Conservation (phyloP, 495 filamentous ascomycete genomes). For the Sordaria brevicollis region DNA sequence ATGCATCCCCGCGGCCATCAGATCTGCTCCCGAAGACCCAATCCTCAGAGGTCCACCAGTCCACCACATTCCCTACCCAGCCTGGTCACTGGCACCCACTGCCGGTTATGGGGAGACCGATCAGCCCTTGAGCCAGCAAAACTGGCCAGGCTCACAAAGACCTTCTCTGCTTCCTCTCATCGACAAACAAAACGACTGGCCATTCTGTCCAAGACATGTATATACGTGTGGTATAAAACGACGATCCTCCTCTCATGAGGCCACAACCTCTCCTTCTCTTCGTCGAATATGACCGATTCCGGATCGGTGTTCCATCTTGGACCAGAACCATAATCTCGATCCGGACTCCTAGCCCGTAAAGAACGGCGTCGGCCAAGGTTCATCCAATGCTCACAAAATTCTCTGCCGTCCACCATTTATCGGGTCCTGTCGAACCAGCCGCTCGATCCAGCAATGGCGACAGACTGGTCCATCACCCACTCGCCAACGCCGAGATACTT, state of each 20-base stretch:
- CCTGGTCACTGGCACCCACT: neutral
- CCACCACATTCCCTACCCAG: neutral
- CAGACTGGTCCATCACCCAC: slow-evolving; percentile 96
- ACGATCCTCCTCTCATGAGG: neutral
- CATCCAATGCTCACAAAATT: neutral
- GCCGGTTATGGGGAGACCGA: neutral
- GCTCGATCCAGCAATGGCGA: slow-evolving; percentile 78
- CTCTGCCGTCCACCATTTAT: slow-evolving; percentile 29
- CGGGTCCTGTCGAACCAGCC: slow-evolving; percentile 82
- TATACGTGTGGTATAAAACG: neutral
- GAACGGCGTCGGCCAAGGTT: neutral
- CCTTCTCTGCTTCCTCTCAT: neutral
- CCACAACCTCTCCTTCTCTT: neutral
- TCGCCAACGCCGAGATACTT: slow-evolving; percentile 94
- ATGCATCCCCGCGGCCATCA: neutral
- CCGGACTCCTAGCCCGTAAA: neutral
- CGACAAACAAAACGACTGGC: neutral
- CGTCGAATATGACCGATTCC: neutral
- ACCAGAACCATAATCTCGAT: neutral
- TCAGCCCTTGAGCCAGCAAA: neutral
- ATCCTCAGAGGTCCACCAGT: neutral
- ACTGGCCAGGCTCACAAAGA: neutral
- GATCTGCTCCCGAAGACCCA: neutral
- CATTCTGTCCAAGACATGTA: neutral
- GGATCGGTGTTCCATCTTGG: neutral